Evolutionary conservation across 2,329 filamentous ascomycete genomes (phyloP).

Genomic region (Trichoderma sp.): DNA sequence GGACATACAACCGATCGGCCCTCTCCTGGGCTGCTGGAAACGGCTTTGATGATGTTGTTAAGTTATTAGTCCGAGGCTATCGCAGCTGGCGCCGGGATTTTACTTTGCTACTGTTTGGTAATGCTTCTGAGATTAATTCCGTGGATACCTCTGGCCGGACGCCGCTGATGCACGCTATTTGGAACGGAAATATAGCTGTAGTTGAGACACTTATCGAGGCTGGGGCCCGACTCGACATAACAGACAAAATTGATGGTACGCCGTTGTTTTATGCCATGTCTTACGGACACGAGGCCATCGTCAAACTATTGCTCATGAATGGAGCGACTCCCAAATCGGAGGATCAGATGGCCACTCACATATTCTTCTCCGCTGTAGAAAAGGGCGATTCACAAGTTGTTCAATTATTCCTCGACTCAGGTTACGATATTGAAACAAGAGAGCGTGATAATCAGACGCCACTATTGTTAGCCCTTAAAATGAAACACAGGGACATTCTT

Average conservation of each 20-base stretch:
- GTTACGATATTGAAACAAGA: neutral
- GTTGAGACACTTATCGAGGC: neutral
- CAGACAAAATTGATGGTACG: neutral
- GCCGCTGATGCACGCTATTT: neutral
- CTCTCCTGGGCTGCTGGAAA: slow-evolving; percentile 12
- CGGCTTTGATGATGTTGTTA: neutral
- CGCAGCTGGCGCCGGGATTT: neutral
- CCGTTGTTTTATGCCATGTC: neutral
- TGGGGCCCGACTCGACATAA: neutral
- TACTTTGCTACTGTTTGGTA: neutral
- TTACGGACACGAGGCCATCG: neutral
- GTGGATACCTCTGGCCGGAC: neutral
- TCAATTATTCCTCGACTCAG: neutral
- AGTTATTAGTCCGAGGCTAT: neutral
- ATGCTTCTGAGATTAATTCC: neutral
- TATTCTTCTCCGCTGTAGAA: neutral
- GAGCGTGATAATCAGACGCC: neutral
- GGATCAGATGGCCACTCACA: neutral
- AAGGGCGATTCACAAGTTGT: neutral
- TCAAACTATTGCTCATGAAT: neutral
- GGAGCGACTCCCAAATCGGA: neutral
- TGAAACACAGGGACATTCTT: fast-evolving
- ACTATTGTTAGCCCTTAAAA: fast-evolving
- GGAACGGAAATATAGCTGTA: neutral
- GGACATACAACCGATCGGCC: neutral